Percentiles rank a stretch among this genome's conserved stretches.
Conservation (phyloP, 495 filamentous ascomycete genomes). For the Parathielavia hyrcaniae region DNA sequence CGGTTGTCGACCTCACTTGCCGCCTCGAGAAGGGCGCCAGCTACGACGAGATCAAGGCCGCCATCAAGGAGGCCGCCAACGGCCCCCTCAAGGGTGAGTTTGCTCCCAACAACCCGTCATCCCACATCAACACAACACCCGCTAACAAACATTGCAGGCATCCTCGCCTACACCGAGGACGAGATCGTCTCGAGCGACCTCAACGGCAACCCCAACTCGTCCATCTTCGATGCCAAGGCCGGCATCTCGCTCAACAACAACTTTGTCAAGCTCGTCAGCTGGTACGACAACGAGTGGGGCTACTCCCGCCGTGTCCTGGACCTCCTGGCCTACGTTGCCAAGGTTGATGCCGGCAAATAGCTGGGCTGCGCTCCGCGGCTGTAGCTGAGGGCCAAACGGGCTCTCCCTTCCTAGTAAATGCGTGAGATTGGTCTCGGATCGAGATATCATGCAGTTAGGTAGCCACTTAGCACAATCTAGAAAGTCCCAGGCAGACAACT, state of each 20-base stretch:
- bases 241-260: constrained; percentile 96
- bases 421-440: not conserved
- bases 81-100: constrained; percentile 76
- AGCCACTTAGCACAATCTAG: constrained; percentile 5
- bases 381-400: constrained; percentile 14
- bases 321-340: constrained; percentile 86
- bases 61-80: constrained; percentile 82
- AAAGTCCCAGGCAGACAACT: not conserved
- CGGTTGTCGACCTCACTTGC: constrained; percentile 94
- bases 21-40: constrained; percentile 82
- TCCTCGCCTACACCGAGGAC: constrained; percentile 94
- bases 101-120: not conserved
- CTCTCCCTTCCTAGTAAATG: constrained; percentile 8
- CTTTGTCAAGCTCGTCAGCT: constrained; percentile 97
- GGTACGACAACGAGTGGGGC: constrained; percentile 88
- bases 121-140: not conserved
- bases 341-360: constrained; percentile 60
- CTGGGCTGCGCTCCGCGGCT: constrained; percentile 21
- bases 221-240: constrained; percentile 99
- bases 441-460: constrained; percentile 1
- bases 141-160: constrained; percentile 51
- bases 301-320: constrained; percentile 99
- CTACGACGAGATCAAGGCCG: constrained; percentile 92
- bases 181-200: constrained; percentile 90
- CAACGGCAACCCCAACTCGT: constrained; percentile 85